These are phyloP conservation scores for Botrytis hyacinthi DNA, from an alignment of 2,329 filamentous ascomycete species.

Conservation along the genomic window DNA sequence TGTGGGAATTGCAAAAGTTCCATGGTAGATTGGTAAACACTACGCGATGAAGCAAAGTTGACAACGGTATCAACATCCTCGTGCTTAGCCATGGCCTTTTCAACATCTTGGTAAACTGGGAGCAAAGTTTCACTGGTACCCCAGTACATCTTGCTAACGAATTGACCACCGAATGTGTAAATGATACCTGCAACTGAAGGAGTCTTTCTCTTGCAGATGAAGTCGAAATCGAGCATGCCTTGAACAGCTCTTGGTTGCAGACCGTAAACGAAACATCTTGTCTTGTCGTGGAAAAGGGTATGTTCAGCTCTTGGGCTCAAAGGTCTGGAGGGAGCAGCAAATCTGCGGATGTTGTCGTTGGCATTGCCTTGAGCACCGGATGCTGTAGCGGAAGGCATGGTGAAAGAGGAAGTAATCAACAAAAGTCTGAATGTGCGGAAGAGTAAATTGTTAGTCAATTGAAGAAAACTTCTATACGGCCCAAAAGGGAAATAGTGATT, in stretches of 20 bases:
- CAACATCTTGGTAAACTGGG: slow-evolving; percentile 92
- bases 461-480: slow-evolving; percentile 17
- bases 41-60: slow-evolving; percentile 99
- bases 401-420: slow-evolving; percentile 15
- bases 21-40: slow-evolving; percentile 97
- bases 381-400: slow-evolving; percentile 26
- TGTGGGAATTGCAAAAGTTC: slow-evolving; percentile 97
- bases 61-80: slow-evolving; percentile 95
- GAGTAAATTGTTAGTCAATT: slow-evolving; percentile 27
- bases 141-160: slow-evolving; percentile 99
- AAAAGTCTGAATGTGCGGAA: slow-evolving; percentile 20
- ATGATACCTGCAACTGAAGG: slow-evolving; percentile 98
- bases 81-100: slow-evolving; percentile 95
- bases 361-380: slow-evolving; percentile 56
- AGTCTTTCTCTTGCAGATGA: slow-evolving; percentile 98
- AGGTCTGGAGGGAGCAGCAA: slow-evolving; percentile 87
- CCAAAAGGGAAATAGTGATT: slow-evolving; percentile 2
- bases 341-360: slow-evolving; percentile 99
- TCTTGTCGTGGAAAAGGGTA: slow-evolving; percentile 98
- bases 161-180: slow-evolving; percentile 99
- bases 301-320: slow-evolving; percentile 84
- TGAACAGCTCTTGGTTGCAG: slow-evolving; percentile 92
- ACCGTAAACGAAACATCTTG: slow-evolving; percentile 99
- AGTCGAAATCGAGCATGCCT: slow-evolving; percentile 98
- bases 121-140: slow-evolving; percentile 98